Evolutionary conservation across 768 basidiomycete genomes (phyloP).

Genomic region (Hortiboletus flavorubellus): DNA sequence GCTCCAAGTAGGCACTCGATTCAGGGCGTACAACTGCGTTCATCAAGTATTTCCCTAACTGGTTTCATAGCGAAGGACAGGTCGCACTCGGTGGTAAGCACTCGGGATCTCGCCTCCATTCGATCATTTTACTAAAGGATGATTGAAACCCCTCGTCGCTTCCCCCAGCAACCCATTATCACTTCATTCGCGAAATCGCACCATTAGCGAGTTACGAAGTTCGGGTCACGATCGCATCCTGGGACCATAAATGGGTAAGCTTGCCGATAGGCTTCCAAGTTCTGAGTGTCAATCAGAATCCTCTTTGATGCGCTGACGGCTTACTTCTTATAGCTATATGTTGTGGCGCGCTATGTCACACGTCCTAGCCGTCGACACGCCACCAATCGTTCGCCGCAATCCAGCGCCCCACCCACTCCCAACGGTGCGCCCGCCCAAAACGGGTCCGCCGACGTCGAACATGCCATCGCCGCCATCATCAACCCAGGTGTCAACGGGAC

Average conservation of each 20-base stretch:
- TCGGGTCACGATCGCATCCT: slow-evolving; percentile 50
- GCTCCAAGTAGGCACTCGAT: slow-evolving; percentile 39
- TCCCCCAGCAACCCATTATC: slow-evolving; percentile 56
- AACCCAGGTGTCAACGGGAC: background rate
- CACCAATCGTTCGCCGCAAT: slow-evolving; percentile 18
- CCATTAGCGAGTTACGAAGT: slow-evolving; percentile 62
- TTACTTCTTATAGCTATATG: slow-evolving; percentile 45
- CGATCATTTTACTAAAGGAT: background rate
- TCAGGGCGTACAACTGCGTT: slow-evolving; percentile 47
- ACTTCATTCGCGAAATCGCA: slow-evolving; percentile 69
- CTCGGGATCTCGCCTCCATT: no score
- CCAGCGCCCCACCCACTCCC: slow-evolving; percentile 27
- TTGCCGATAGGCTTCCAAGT: background rate
- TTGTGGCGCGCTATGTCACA: slow-evolving; percentile 62
- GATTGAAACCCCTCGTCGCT: background rate
- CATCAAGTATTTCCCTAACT: slow-evolving; percentile 50
- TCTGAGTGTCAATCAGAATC: no score
- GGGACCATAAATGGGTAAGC: slow-evolving; percentile 81
- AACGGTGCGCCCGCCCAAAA: background rate
- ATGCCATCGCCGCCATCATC: slow-evolving; percentile 11
- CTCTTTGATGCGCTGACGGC: background rate
- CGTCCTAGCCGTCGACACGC: slow-evolving; percentile 34
- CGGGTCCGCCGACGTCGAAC: slow-evolving; percentile 12
- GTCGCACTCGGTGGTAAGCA: slow-evolving; percentile 47
- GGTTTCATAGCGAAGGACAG: slow-evolving; percentile 59